phyloP scores from a whole-genome alignment of 805 yeast genomes.

The Blastobotrys peoriensis region DNA sequence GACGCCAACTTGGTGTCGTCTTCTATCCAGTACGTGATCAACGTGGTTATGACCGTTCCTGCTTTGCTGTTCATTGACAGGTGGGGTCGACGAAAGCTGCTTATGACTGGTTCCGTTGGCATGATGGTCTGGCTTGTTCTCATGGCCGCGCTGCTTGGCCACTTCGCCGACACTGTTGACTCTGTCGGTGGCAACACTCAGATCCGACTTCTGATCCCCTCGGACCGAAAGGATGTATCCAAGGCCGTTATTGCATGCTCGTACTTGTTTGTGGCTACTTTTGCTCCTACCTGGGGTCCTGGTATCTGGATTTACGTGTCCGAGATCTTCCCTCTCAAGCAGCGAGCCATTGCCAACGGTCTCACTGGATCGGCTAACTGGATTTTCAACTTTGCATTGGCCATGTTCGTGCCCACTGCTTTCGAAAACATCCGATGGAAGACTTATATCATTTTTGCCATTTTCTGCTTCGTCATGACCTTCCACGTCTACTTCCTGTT shows the following conservation, averaged over 20 bases:
- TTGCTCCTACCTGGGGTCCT: constrained; percentile 82
- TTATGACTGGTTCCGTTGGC: constrained; percentile 29
- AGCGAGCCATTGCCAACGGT: constrained; percentile 49
- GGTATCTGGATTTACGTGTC: constrained; percentile 45
- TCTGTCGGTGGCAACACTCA: constrained; percentile 31
- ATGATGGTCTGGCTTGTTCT: constrained; percentile 59
- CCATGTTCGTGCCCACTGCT: constrained; percentile 53
- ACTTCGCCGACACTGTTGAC: constrained; percentile 34
- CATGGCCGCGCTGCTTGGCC: constrained; percentile 43
- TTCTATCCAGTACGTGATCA: constrained; percentile 53
- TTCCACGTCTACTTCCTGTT: constrained; percentile 33
- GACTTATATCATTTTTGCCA: constrained; percentile 57
- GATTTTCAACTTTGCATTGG: constrained; percentile 45
- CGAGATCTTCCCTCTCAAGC: constrained; percentile 41
- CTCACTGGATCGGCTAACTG: constrained; percentile 40
- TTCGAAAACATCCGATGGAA: constrained; percentile 47
- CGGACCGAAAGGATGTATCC: constrained; percentile 20
- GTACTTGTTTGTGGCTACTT: constrained; percentile 57
- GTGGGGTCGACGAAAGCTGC: constrained; percentile 50
- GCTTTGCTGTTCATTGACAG: constrained; percentile 55
- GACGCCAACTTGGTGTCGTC: constrained; percentile 48
- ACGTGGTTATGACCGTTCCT: constrained; percentile 52
- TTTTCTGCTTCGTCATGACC: constrained; percentile 44
- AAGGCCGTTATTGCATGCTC: constrained; percentile 40
- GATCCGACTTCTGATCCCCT: constrained; percentile 25